These are phyloP conservation scores for Penicillium concentricum DNA, from an alignment of 2,329 filamentous ascomycete genomes.

Conservation along the genomic window DNA sequence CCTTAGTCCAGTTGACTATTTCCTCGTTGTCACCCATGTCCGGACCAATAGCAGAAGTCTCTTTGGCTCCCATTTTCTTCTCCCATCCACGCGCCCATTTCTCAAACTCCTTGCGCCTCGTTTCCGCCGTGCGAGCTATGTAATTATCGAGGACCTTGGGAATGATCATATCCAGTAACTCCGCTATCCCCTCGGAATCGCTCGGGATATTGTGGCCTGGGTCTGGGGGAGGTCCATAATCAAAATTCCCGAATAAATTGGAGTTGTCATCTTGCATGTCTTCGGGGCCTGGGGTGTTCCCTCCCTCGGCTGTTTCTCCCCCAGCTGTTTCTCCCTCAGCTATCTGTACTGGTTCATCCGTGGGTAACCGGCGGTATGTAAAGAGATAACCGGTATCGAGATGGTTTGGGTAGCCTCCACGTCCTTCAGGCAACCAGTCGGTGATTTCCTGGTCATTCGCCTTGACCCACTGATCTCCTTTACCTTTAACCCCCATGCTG, in stretches of 20 bases:
- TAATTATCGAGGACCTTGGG: not conserved
- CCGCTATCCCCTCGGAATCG: not conserved
- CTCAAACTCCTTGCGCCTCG: not conserved
- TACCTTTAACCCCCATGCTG: conserved; percentile 20
- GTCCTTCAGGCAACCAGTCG: not conserved
- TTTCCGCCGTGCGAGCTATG: not conserved
- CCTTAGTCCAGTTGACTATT: not conserved
- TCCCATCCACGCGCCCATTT: not conserved
- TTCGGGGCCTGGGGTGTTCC: not conserved
- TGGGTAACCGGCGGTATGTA: conserved; percentile 22
- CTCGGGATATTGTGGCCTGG: not conserved
- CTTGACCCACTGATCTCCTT: conserved; percentile 19
- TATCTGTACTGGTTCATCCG: not conserved
- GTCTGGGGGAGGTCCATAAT: too few species aligned
- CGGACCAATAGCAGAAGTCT: not conserved
- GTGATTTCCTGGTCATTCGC: not conserved
- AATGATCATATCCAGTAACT: not conserved
- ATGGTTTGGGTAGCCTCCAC: not conserved
- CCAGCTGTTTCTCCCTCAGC: not conserved
- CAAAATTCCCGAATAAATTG: not conserved
- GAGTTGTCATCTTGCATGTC: not conserved
- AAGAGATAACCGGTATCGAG: conserved; percentile 15
- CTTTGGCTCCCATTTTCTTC: not conserved
- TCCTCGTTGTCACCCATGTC: not conserved
- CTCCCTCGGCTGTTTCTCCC: too few species aligned